phyloP scores from a whole-genome alignment of 225 moss, liverwort and hornwort genomes.

The Polytrichum formosum region DNA sequence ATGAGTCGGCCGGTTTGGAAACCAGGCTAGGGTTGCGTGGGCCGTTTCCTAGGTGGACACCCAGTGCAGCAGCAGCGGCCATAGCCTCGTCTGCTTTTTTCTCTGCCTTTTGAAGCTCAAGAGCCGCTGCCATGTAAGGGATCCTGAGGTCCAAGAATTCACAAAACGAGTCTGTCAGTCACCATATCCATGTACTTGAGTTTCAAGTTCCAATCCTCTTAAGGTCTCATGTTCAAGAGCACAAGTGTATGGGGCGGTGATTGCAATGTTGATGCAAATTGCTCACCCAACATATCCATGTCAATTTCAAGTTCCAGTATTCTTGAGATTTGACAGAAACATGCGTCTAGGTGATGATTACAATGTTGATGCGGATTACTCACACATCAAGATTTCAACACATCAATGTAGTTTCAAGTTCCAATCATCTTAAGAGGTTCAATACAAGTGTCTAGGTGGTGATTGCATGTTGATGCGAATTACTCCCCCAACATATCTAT shows the following conservation, averaged over 20 bases:
- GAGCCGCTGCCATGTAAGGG: conserved; percentile 29
- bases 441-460: too few species aligned
- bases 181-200: not conserved
- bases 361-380: too few species aligned
- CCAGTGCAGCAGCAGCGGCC: conserved; percentile 30
- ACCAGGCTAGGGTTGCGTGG: conserved; percentile 33
- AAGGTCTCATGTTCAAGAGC: too few species aligned
- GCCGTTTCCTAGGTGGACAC: conserved; percentile 29
- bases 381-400: not conserved
- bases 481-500: too few species aligned
- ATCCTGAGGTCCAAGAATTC: conserved; percentile 15
- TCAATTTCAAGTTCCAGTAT: too few species aligned
- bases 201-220: not conserved
- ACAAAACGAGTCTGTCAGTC: not conserved
- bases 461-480: too few species aligned
- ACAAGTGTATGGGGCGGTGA: too few species aligned
- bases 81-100: conserved; percentile 32
- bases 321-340: not conserved
- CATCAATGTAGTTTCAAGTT: not conserved
- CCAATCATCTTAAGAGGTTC: too few species aligned
- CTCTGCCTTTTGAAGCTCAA: conserved; percentile 33
- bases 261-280: too few species aligned
- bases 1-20: conserved; percentile 12
- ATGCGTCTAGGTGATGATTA: too few species aligned
- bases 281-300: too few species aligned